Conservation (phyloP, 805 yeast genomes). For the Pichia insulana region DNA sequence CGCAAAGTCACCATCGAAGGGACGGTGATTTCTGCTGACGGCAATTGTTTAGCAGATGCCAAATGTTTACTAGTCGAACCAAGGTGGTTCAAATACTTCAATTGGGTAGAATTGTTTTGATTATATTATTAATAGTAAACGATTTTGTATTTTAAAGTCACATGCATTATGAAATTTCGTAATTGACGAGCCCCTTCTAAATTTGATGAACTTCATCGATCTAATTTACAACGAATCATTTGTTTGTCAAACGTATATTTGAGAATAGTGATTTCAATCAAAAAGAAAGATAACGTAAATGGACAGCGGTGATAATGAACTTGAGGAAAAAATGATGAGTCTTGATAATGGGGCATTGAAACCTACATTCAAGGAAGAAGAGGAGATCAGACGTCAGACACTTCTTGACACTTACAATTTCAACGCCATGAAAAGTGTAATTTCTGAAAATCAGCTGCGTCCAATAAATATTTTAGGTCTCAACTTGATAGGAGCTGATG, state of each 20-base stretch:
- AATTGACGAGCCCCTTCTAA: too few species aligned
- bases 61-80: conserved; percentile 77
- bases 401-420: conserved; percentile 9
- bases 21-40: conserved; percentile 9
- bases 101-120: conserved; percentile 33
- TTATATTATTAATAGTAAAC: not conserved
- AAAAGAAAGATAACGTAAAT: not conserved
- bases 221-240: too few species aligned
- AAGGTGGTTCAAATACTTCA: conserved; percentile 70
- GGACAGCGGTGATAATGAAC: not conserved
- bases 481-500: conserved; percentile 39
- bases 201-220: too few species aligned
- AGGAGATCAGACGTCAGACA: conserved; percentile 3
- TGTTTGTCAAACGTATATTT: too few species aligned
- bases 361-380: not conserved
- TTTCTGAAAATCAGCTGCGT: conserved; percentile 26
- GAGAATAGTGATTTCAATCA: too few species aligned
- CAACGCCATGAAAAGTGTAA: conserved; percentile 9
- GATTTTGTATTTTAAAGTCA: not conserved
- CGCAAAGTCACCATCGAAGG: conserved; percentile 80
- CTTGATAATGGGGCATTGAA: not conserved
- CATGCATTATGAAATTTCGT: too few species aligned
- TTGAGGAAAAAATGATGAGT: conserved; percentile 4
- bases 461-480: conserved; percentile 39
- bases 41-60: conserved; percentile 41